phyloP scores from a whole-genome alignment of 148 eudicot genomes.

The Fagopyrum homotropicum region DNA sequence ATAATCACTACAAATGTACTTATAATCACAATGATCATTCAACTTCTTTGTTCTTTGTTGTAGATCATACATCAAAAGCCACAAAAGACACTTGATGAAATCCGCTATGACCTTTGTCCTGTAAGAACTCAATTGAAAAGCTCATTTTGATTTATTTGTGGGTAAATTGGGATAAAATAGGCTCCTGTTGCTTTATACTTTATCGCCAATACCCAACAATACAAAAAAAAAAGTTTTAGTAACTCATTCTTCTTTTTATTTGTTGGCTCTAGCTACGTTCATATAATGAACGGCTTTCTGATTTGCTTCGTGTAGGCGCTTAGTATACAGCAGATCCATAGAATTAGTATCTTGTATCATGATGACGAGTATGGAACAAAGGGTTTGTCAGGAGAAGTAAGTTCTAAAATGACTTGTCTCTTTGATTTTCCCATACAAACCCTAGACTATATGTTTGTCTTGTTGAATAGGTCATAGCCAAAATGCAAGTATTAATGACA shows the following conservation, averaged over 20 bases:
- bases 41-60: slow-evolving; percentile 6
- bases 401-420: slow-evolving; percentile 15
- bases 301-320: slow-evolving; percentile 42
- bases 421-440: neutral
- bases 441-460: neutral
- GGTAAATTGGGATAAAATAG: too few species aligned
- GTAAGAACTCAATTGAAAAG: slow-evolving; percentile 31
- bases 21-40: too few species aligned
- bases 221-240: too few species aligned
- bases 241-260: neutral
- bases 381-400: slow-evolving; percentile 76
- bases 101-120: slow-evolving; percentile 87
- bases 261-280: neutral
- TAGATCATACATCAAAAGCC: slow-evolving; percentile 93
- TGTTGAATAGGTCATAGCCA: slow-evolving; percentile 59
- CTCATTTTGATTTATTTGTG: neutral
- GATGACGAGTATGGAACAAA: slow-evolving; percentile 93
- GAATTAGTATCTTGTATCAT: slow-evolving; percentile 94
- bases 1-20: too few species aligned
- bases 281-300: neutral
- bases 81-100: slow-evolving; percentile 77
- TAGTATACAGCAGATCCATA: slow-evolving; percentile 82
- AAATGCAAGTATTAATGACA: slow-evolving; percentile 74
- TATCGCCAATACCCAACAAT: too few species aligned
- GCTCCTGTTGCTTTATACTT: too few species aligned